Base-by-base conservation (phyloP, 768 basidiomycete genomes). In the Pulveroboletus sp. region DNA sequence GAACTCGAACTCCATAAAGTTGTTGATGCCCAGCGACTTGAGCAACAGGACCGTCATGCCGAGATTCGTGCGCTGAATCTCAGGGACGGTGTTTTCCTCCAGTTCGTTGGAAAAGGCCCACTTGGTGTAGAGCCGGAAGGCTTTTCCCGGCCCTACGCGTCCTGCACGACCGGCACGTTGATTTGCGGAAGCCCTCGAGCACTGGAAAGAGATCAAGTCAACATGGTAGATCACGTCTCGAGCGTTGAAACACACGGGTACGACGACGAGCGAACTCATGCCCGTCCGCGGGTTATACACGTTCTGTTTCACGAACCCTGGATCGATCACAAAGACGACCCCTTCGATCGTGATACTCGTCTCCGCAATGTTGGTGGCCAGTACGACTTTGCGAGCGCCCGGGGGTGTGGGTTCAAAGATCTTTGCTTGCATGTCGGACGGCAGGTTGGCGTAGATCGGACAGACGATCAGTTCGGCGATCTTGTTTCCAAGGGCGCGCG, bases 331-430 rank as follows among this genome's bases (percentile, higher is more conserved):
- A 67, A 96, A 99, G 2, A 98, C 95, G 6, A 99, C 96, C 24
- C 96, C 96, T 47, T 98, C 96, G 58, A 99, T 99, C 8, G 96
- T 99, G 65, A 99, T 99, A 6, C 92, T 94, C 5, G 96, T 99
- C 70, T 99, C 96, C n/a, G 96, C 96, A 56, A 99, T 98, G 63
- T 99, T 99, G 19, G 96, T 99, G 4, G 96, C 96, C 24, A 99
- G 76, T 17, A 99, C 96, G 40, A 99, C 94, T 71, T 99, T 99
- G 49, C 96, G 78, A 23, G 96, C 91, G 17, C 93, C 93, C 46
- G 90, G 88, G 1, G 95, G 96, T 5, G 96, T 99, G 1, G 96
- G 95, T 68, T 99, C 96, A 68, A 99, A 99, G 49, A 99, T 99
- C 72, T 97, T 96, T 31, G 93, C 89, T 67, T 99, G 96, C 94